These are phyloP conservation scores for Seiridium unicorne DNA, from an alignment of 2,329 filamentous ascomycete species.

Conservation along the genomic window DNA sequence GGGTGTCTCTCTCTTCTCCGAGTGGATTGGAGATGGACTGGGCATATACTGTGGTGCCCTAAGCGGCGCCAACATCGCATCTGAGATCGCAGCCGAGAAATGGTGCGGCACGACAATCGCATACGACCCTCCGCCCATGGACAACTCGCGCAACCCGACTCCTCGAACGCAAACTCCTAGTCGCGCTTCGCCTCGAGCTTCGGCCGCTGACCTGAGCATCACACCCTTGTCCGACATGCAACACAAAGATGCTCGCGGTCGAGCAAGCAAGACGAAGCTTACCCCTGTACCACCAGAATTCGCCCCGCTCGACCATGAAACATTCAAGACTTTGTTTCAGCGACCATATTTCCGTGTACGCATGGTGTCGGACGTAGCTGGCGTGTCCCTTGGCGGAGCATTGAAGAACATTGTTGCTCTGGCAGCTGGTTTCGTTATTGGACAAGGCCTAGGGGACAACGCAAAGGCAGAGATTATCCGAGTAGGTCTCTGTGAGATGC, in stretches of 20 bases:
- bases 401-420: conserved; percentile 97
- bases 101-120: conserved; percentile 97
- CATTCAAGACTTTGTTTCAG: conserved; percentile 86
- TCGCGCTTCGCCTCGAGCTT: conserved; percentile 45
- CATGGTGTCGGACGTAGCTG: conserved; percentile 91
- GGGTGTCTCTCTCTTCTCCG: conserved; percentile 86
- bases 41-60: conserved; percentile 96
- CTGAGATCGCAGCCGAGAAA: conserved; percentile 91
- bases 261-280: conserved; percentile 66
- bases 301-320: conserved; percentile 79
- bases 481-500: conserved; percentile 92
- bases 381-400: conserved; percentile 89
- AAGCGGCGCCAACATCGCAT: conserved; percentile 94
- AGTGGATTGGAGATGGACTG: conserved; percentile 86
- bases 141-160: conserved; percentile 69
- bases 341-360: conserved; percentile 97
- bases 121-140: conserved; percentile 88
- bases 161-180: conserved; percentile 46
- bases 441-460: conserved; percentile 96
- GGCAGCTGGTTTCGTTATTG: conserved; percentile 92
- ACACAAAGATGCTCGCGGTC: conserved; percentile 69
- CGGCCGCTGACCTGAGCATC: conserved; percentile 49
- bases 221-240: conserved; percentile 53
- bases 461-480: conserved; percentile 99
- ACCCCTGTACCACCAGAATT: conserved; percentile 78